These are phyloP conservation scores for Plasmodium reichenowi DNA, from an alignment of 169 alveolate genomes.

Conservation along the genomic window DNA sequence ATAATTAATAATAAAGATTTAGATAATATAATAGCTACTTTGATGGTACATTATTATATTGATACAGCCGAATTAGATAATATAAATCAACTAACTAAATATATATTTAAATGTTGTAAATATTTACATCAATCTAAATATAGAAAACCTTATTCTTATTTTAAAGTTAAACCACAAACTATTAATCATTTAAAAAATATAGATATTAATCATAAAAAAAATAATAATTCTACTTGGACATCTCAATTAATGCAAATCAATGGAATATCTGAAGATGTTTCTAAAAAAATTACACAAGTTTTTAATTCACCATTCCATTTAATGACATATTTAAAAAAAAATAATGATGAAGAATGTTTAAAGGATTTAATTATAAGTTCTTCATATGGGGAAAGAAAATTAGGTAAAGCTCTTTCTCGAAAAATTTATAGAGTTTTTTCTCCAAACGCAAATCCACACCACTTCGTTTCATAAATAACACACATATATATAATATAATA, in stretches of 20 bases:
- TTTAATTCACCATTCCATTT: slow-evolving; percentile 55
- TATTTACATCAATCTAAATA: slow-evolving; percentile 52
- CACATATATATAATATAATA: not conserved
- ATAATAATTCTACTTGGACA: slow-evolving; percentile 40
- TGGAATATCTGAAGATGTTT: slow-evolving; percentile 66
- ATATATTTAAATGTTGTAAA: slow-evolving; percentile 52
- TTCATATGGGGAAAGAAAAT: slow-evolving; percentile 58
- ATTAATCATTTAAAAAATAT: slow-evolving; percentile 14
- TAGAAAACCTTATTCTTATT: slow-evolving; percentile 48
- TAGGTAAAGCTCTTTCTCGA: slow-evolving; percentile 67
- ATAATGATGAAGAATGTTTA: slow-evolving; percentile 72
- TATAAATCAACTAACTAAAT: slow-evolving; percentile 11
- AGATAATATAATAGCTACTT: slow-evolving; percentile 39
- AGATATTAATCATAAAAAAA: not conserved
- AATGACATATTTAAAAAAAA: slow-evolving; percentile 60
- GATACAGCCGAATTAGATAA: slow-evolving; percentile 68
- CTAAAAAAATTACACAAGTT: slow-evolving; percentile 37
- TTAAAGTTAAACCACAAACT: slow-evolving; percentile 60
- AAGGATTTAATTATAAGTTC: slow-evolving; percentile 39
- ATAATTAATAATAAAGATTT: slow-evolving; percentile 30
- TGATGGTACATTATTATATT: slow-evolving; percentile 22
- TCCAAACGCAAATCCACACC: slow-evolving; percentile 29
- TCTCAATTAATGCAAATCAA: slow-evolving; percentile 72
- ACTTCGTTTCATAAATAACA: slow-evolving; percentile 30
- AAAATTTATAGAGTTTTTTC: slow-evolving; percentile 65